A percentile compares a stretch with the other conserved stretches of the same genome.
Evolutionary conservation across 345 rosid species (phyloP).

Genomic region (Euphorbia lathyris): DNA sequence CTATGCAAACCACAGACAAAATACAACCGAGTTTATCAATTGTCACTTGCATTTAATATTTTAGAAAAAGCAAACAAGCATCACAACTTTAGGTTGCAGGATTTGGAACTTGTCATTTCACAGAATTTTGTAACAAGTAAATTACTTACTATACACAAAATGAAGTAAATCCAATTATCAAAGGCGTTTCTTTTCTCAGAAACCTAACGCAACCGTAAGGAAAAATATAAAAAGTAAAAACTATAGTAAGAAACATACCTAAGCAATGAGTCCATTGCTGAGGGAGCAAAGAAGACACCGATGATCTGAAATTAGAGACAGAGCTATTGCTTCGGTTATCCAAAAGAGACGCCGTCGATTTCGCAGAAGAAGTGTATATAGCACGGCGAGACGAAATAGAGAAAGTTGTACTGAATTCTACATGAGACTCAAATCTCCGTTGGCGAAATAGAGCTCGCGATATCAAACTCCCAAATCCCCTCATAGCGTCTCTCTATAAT

Average conservation of each 20-base stretch:
- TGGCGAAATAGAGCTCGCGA: slow-evolving; percentile 25
- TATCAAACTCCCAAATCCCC: slow-evolving; percentile 16
- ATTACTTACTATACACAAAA: background rate
- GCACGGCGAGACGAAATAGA: slow-evolving; percentile 30
- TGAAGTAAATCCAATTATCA: background rate
- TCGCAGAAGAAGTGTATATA: slow-evolving; percentile 24
- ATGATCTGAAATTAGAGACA: slow-evolving; percentile 7
- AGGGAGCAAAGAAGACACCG: slow-evolving; percentile 16
- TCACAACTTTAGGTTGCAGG: background rate
- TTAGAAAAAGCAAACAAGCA: background rate
- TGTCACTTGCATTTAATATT: background rate
- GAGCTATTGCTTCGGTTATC: background rate
- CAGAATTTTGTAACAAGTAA: background rate
- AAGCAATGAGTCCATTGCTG: slow-evolving; percentile 30
- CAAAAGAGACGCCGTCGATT: slow-evolving; percentile 16
- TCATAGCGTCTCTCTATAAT: slow-evolving; percentile 10
- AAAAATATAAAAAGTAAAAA: background rate
- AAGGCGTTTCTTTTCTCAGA: background rate
- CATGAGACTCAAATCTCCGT: slow-evolving; percentile 8
- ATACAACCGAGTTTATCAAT: background rate
- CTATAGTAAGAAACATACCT: slow-evolving; percentile 31
- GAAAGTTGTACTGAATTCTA: slow-evolving; percentile 3
- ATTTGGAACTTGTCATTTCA: too few relatives aligned
- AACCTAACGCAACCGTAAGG: background rate
- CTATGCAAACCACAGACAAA: slow-evolving; percentile 31